Conservation (phyloP, 2,329 filamentous ascomycete genomes). For the Ciborinia camelliae region DNA sequence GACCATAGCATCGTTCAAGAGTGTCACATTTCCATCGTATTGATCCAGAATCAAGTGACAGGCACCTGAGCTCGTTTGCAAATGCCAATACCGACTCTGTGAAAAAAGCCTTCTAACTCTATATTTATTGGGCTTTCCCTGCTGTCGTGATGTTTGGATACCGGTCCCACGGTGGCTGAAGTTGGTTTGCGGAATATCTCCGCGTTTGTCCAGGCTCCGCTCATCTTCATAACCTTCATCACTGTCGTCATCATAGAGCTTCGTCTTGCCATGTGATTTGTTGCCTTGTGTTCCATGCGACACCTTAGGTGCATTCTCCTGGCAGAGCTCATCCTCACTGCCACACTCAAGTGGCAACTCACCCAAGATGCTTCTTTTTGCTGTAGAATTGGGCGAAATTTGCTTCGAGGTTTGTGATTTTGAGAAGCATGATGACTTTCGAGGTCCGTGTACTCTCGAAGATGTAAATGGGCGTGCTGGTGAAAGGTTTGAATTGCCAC, state of each 20-base stretch:
- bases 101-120: slow-evolving; percentile 8
- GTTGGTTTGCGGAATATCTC: background rate
- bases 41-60: background rate
- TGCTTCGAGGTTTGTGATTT: background rate
- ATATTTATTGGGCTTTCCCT: too few species aligned
- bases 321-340: slow-evolving; percentile 14
- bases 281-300: too few species aligned
- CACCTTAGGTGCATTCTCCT: background rate
- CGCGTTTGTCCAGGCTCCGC: background rate
- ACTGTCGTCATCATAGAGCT: background rate
- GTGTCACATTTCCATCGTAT: background rate
- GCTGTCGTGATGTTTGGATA: background rate
- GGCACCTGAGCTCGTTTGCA: background rate
- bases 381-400: background rate
- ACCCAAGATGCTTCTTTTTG: background rate
- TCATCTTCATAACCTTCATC: background rate
- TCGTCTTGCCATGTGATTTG: background rate
- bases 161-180: background rate
- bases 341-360: background rate
- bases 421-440: background rate
- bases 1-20: background rate
- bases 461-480: background rate
- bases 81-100: background rate
- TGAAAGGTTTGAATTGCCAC: background rate
- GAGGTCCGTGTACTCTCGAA: background rate